phyloP scores from a whole-genome alignment of 805 yeast genomes.

The Wickerhamiella brachini region DNA sequence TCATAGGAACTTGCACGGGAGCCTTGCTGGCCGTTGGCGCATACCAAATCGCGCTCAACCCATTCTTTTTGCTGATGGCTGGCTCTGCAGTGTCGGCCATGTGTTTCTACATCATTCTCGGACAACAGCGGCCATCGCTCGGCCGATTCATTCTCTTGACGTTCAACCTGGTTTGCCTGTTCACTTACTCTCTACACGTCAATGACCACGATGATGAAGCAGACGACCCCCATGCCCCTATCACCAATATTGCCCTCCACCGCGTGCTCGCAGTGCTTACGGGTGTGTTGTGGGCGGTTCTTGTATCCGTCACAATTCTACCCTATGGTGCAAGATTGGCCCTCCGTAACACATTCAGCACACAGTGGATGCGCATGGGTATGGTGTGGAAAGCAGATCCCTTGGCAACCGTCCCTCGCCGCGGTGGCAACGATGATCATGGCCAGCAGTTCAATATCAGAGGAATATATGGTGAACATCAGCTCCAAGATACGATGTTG shows the following conservation, averaged over 20 bases:
- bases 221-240: conserved; percentile 56
- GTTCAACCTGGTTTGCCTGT: conserved; percentile 64
- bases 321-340: conserved; percentile 68
- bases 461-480: conserved; percentile 23
- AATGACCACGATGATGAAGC: conserved; percentile 38
- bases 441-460: conserved; percentile 4
- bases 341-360: conserved; percentile 48
- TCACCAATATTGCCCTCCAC: conserved; percentile 69
- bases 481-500: conserved; percentile 41
- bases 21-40: conserved; percentile 44
- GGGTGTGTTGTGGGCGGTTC: conserved; percentile 67
- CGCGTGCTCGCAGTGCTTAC: conserved; percentile 56
- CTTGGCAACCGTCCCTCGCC: conserved; percentile 24
- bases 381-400: conserved; percentile 71
- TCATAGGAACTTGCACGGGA: conserved; percentile 64
- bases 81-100: conserved; percentile 29
- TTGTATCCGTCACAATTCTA: conserved; percentile 48
- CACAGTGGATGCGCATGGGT: conserved; percentile 70
- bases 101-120: conserved; percentile 41
- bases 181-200: conserved; percentile 53
- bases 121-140: conserved; percentile 28
- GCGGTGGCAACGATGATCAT: not conserved
- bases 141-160: conserved; percentile 53
- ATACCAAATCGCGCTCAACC: conserved; percentile 46
- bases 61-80: conserved; percentile 36